These are phyloP conservation scores for Evernia prunastri DNA, from an alignment of 495 filamentous ascomycete genomes.

Conservation along the genomic window DNA sequence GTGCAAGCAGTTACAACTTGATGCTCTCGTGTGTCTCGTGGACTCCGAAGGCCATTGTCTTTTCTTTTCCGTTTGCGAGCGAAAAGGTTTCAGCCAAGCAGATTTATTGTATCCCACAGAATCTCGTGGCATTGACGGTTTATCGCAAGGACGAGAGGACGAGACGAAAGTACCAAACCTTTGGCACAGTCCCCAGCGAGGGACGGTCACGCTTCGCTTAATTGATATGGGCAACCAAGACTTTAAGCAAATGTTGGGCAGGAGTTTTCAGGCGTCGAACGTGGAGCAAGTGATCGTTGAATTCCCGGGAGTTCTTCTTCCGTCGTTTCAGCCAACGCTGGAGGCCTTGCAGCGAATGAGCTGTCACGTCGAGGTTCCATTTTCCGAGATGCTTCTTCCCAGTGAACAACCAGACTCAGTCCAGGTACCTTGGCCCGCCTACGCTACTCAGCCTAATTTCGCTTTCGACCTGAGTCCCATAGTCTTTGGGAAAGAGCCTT, in stretches of 20 bases:
- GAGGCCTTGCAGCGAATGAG: slow-evolving; percentile 56
- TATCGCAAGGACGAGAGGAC: neutral
- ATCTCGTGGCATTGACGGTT: slow-evolving; percentile 37
- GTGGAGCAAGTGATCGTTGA: slow-evolving; percentile 48
- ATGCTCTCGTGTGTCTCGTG: slow-evolving; percentile 54
- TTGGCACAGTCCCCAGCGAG: slow-evolving; percentile 28
- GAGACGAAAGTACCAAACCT: slow-evolving; percentile 41
- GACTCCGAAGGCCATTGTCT: slow-evolving; percentile 38
- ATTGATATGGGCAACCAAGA: too few species aligned
- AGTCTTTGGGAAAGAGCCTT: neutral
- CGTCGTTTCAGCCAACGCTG: slow-evolving; percentile 60
- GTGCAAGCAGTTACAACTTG: slow-evolving; percentile 50
- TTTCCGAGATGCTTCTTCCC: slow-evolving; percentile 40
- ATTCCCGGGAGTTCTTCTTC: slow-evolving; percentile 62
- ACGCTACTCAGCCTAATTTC: slow-evolving; percentile 46
- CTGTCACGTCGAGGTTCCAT: slow-evolving; percentile 46
- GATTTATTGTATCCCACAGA: too few species aligned
- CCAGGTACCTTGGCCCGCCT: slow-evolving; percentile 41
- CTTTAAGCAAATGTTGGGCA: too few species aligned
- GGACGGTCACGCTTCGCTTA: slow-evolving; percentile 38
- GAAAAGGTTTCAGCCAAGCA: neutral
- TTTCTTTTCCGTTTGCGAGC: slow-evolving; percentile 49
- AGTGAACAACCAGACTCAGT: slow-evolving; percentile 38
- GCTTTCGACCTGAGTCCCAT: slow-evolving; percentile 41
- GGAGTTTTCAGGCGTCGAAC: too few species aligned